Evolutionary conservation across 2,329 filamentous ascomycete species (phyloP), one percentile per base, ranked within the genome.

Genomic region (Xylariaceae sp.): DNA sequence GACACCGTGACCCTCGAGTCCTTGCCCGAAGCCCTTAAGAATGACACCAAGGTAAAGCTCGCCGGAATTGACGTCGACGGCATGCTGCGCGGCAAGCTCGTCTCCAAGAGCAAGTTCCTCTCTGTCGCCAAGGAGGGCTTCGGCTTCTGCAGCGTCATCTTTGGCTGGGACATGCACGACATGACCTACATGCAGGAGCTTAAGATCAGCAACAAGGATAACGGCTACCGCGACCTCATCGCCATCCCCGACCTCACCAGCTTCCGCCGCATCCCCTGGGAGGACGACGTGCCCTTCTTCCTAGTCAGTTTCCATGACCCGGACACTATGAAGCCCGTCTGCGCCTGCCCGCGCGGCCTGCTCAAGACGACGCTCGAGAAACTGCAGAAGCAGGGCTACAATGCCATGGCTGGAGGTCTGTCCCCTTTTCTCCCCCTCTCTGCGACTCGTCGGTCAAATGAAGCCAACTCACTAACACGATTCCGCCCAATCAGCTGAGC

Each of bases 101-200:
- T 91, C 64, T 83, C 84, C 50, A 89, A 90, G 72, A 83, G 82
- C 62, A 91, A 93, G 68, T 91, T 91, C 62, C 68, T 90, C 19
- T 84, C 83, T 4, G 79, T 89, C 39, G 81, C 81, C 4, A 68
- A 79, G 44, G 78, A 83, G 42, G 87, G 87, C 17, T 91, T 91
- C 52, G 87, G 87, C 15, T 90, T 91, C 70, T 90, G 87, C 68
- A 88, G 83, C 12, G 86, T 89, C 43, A 78, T 90, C 52, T 91
- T 90, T 58, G 86, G 87, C 55, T 91, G 87, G 87, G 87, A 91
- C 58, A 90, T 90, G 85, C 87, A 91, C 59, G 87, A 93, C 55
- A 73, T 79, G 63, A 87, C 84, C 24, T 91, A 90, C 64, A 85
- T 83, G 61, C 76, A 76, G 50, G 85, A 90, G 61, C 73, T 89